Conservation (phyloP, 371 early-diverging fungal species). For the Mortierella sp. region DNA sequence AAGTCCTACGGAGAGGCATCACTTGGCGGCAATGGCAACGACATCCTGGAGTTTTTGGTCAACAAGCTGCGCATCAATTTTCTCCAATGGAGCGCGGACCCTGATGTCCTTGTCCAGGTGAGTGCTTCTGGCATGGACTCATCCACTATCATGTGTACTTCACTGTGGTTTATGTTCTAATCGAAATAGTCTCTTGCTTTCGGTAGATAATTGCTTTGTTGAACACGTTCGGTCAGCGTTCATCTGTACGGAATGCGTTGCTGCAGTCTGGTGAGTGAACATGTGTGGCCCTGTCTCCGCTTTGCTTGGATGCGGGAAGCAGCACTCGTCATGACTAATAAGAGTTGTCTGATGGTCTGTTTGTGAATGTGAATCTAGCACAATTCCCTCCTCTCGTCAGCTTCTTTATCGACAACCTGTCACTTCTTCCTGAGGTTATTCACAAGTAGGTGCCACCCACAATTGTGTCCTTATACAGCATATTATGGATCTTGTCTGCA, state of each 20-base stretch:
- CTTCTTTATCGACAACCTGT: constrained; percentile 70
- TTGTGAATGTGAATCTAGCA: constrained; percentile 46
- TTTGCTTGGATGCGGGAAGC: too few species aligned
- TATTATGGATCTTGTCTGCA: not conserved
- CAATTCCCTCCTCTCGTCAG: constrained; percentile 69
- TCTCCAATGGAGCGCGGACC: constrained; percentile 78
- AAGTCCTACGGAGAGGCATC: constrained; percentile 68
- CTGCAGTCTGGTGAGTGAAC: constrained; percentile 65
- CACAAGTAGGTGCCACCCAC: constrained; percentile 62
- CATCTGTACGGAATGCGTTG: constrained; percentile 63
- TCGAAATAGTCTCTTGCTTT: too few species aligned
- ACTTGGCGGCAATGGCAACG: constrained; percentile 69
- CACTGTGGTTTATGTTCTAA: not conserved
- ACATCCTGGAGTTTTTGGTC: constrained; percentile 71
- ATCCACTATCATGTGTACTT: too few species aligned
- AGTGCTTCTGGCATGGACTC: not conserved
- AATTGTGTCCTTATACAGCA: not conserved
- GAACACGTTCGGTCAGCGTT: constrained; percentile 66
- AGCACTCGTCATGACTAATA: too few species aligned
- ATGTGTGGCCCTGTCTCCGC: not conserved
- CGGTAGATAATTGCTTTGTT: constrained; percentile 72
- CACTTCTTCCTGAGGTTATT: constrained; percentile 72
- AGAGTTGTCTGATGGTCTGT: too few species aligned
- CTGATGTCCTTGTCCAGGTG: constrained; percentile 73
- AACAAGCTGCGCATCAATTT: constrained; percentile 71